phyloP scores from a whole-genome alignment of 202 grass and related monocot genomes.

The Miscanthus sacchariflorus region DNA sequence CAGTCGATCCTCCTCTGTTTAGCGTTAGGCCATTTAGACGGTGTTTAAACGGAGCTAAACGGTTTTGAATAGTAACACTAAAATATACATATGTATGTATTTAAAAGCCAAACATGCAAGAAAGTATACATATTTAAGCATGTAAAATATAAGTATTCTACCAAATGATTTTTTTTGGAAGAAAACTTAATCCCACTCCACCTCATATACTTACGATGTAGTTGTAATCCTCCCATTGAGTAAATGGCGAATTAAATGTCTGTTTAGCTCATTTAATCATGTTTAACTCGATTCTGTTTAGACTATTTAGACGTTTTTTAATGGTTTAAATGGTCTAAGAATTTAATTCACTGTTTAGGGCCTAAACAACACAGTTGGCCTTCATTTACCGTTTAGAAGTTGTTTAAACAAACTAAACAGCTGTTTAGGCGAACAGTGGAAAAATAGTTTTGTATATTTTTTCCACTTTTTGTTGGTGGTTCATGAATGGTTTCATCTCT shows the following conservation, averaged over 20 bases:
- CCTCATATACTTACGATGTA: neutral
- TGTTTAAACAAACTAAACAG: neutral
- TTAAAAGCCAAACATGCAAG: neutral
- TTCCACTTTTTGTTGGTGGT: neutral
- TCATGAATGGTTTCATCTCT: neutral
- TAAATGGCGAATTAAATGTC: neutral
- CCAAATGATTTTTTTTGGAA: neutral
- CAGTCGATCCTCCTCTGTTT: neutral
- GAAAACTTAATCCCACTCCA: neutral
- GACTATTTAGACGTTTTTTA: neutral
- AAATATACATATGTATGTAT: neutral
- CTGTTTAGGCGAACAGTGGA: neutral
- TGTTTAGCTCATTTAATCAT: neutral
- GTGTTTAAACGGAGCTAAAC: too few species aligned
- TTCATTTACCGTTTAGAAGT: neutral
- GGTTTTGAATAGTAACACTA: too few species aligned
- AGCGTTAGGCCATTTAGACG: too few species aligned
- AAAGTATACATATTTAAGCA: neutral
- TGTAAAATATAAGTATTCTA: neutral
- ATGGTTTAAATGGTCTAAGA: neutral
- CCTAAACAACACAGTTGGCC: neutral
- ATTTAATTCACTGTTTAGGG: neutral
- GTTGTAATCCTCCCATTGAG: neutral
- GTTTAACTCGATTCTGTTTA: neutral
- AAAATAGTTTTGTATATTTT: neutral